Evolutionary conservation across 2,329 filamentous ascomycete genomes (phyloP), one percentile per base, ranked within the genome.

Genomic region (Stagonosporopsis chrysanthemi): DNA sequence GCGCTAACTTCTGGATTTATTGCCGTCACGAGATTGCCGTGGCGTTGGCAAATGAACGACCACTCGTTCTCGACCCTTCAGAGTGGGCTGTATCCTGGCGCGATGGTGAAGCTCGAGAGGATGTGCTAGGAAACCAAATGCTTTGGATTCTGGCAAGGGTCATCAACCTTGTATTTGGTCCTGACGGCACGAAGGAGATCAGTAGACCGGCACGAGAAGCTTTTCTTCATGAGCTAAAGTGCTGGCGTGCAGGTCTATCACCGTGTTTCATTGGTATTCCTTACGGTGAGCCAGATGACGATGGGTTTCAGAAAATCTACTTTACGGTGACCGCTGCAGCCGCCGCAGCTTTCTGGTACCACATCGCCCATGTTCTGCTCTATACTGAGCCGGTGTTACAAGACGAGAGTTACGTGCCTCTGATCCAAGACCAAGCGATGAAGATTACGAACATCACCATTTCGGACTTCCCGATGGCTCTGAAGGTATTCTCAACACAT

Each of bases 1-100:
- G 63, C 14, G 74, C 73, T 6, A 75, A 72, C 17, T 76, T 75
- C 53, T 76, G 73, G 72, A 69, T 76, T 24, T 74, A 75, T 43
- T 58, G 69, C 8, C 52, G 71, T 11, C 72, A 75, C 46, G 71
- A 75, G 48, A 71, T 75, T 40, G 66, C 64, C 3, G 64, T 75
- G 3, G 71, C 74, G 2, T 56, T 75, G 48, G 56, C 67, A 6
- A 73, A 60, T 24, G 72, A 73, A 39, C 61, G 63, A 39, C 70
- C 71, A 2, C 56, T 74, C 22, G 49, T 73, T 7, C 53, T 73
- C 3, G 56, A 68, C 46, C 72, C 73, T 12, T 56, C 58, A 11
- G 71, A 74, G 14, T 76, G 74, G 73, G 63, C 63, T 42, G 70
- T 75, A 11, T 58, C 52, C 3, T 73, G 69, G 69, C 28, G 59